Conservation (phyloP, 1,284 basidiomycete genomes). For the Ganoderma meredithae region DNA sequence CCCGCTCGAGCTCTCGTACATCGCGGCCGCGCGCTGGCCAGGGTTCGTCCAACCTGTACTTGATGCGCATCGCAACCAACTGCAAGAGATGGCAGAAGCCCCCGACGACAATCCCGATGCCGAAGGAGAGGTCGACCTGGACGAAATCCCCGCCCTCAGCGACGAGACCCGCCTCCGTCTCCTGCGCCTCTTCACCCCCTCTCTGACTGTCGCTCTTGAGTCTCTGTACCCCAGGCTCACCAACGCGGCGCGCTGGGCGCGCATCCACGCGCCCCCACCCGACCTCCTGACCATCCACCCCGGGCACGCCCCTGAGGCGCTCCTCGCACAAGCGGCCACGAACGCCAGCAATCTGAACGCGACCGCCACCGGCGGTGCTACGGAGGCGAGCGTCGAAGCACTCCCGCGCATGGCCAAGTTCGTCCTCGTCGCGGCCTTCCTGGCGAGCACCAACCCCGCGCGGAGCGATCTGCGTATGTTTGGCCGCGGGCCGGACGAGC, state of each 20-base stretch:
- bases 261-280: constrained; percentile 49
- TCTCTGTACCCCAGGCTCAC: constrained; percentile 69
- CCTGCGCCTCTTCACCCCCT: constrained; percentile 63
- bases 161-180: constrained; percentile 71
- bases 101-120: constrained; percentile 7
- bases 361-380: constrained; percentile 20
- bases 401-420: constrained; percentile 75
- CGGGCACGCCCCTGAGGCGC: constrained; percentile 23
- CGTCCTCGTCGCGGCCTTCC: constrained; percentile 81
- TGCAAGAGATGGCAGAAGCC: neutral
- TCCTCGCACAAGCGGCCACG: constrained; percentile 13
- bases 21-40: constrained; percentile 83
- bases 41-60: constrained; percentile 74
- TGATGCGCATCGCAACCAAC: constrained; percentile 51
- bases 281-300: constrained; percentile 41
- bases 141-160: constrained; percentile 48
- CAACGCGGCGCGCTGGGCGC: constrained; percentile 67
- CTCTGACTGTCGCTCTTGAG: constrained; percentile 66
- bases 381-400: constrained; percentile 32
- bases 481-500: constrained; percentile 72
- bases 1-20: constrained; percentile 75
- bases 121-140: constrained; percentile 19
- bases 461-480: constrained; percentile 87
- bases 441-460: constrained; percentile 88
- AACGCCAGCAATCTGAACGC: neutral